phyloP scores from a whole-genome alignment of 805 yeast genomes.

The Candida maris region DNA sequence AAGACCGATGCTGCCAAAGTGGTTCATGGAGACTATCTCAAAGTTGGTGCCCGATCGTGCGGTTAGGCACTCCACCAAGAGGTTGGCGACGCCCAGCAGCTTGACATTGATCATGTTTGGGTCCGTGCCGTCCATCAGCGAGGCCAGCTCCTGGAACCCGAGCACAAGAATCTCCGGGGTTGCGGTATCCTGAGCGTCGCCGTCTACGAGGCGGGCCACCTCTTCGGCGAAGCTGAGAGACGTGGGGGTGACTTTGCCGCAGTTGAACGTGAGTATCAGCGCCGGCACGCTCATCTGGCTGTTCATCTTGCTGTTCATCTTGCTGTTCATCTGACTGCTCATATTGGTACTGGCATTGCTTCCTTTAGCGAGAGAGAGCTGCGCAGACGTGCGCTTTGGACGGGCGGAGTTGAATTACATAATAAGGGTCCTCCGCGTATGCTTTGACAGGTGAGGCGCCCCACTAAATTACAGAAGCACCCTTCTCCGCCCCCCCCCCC shows the following conservation, averaged over 20 bases:
- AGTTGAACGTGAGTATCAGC: conserved; percentile 12
- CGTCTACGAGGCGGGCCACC: conserved; percentile 4
- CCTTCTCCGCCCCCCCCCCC: no score
- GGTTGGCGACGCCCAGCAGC: conserved; percentile 35
- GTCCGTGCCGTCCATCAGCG: conserved; percentile 53
- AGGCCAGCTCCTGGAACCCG: conserved; percentile 64
- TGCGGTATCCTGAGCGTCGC: conserved; percentile 21
- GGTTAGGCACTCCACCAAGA: conserved; percentile 34
- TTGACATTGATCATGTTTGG: conserved; percentile 34
- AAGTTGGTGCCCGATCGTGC: conserved; percentile 36
- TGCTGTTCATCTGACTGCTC: no score
- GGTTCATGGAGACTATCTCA: conserved; percentile 40
- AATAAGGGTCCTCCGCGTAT: no score
- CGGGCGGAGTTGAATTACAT: no score
- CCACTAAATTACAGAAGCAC: no score
- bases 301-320: not conserved
- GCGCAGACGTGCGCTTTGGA: no score
- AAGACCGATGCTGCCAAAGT: conserved; percentile 57
- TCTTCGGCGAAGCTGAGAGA: conserved; percentile 24
- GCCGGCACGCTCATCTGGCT: conserved; percentile 3
- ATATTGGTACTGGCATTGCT: no score
- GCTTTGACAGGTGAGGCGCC: no score
- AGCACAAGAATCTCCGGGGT: conserved; percentile 50
- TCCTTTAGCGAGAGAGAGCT: no score
- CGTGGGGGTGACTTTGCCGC: conserved; percentile 29